Base-by-base conservation (phyloP, 1,284 basidiomycete species). In the Thecaphora frezii region DNA sequence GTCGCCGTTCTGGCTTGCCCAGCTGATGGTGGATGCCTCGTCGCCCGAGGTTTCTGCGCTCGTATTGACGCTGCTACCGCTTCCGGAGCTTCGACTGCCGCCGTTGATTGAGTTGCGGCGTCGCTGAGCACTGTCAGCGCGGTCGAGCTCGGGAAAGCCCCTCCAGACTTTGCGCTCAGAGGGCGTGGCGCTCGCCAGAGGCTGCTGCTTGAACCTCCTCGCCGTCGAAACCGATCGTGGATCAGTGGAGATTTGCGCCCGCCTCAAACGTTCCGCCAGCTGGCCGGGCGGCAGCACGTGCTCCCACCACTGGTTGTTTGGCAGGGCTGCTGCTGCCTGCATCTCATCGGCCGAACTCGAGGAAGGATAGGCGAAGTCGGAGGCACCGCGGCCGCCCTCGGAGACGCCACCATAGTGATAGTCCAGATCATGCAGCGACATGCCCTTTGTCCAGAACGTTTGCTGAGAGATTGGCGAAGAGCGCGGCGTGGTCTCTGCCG, bases 261-360 rank as follows among this genome's bases (percentile, higher is more conserved):
- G 65, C n/a, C 64, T 52, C 37, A 73, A 48, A 16, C 70, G 60
- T 40, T 73, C 68, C 9, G 65, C 65, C 9, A 73, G 58, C 48
- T 73, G 70, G 22, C 70, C 70, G 30, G 70, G 70, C 18, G 70
- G 70, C 25, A 73, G 43, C 13, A 73, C 61, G 33, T 67, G 52
- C 56, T 70, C 70, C 70, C 70, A 73, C 70, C 70, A 73, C 37
- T 70, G 39, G 19, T 41, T 21, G 13, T 3, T 36, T 14, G 33
- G 13, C 3, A 7, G 5, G 10, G 33, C 8, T 4, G 33, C 8
- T 4, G 33, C 33, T 14, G 33, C 18, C 10, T 36, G 33, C 7
- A 3, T 36, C 10, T 16, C 33, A 4, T 4, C 18, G 33, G 33
- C 33, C 7, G 7, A 8, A 3, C 33, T 16, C 10, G 33, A 36